Base-by-base conservation (phyloP, 2,329 filamentous ascomycete species). In the Alternaria novae-zelandiae region DNA sequence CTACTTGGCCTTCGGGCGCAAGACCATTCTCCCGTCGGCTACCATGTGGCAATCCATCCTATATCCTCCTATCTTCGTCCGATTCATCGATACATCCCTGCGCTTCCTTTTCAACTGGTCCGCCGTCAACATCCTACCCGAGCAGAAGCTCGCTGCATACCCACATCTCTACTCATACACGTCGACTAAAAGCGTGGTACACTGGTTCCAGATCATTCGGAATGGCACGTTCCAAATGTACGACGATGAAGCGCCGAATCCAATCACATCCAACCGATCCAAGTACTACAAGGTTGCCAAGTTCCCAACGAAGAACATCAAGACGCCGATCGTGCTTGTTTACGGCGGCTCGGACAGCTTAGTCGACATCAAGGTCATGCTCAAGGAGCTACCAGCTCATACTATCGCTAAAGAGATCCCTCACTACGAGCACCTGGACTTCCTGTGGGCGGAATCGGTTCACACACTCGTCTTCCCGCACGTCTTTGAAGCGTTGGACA, bases 131-230 rank as follows among this genome's bases (percentile, higher is more conserved):
- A 97, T 99, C 65, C 89, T 89, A 9, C 83, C 88, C 1, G 90
- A 91, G 61, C 96, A 99, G 80, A 99, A 99, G 77, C 87, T 99
- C 17, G 96, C 96, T 3, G 94, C 94, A 1, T 99, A 99, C 78
- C 91, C 95, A 10, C 96, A 99, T 82, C 83, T 99, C 0, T 99
- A 97, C 83, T 97, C 94, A 0, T 98, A 95, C 79, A 97, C 95
- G 0, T 97, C 93, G 78, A 97, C 94, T 61, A 99, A 99, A 82
- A 94, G 91, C 20, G 94, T 99, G 9, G 96, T 99, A 0, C 96
- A 99, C 78, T 99, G 96, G 96, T 99, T 99, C 79, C 96, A 99
- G 78, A 97, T 99, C 77, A 99, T 99, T 73, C 91, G 96, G 68
- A 97, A 95, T 74, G 92, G 93, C 73, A 94, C 89, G 25, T 98